Percentiles rank a stretch among this genome's conserved stretches.
phyloP scores from a whole-genome alignment of 2,329 filamentous ascomycete species.

The Akanthomyces lecanii region DNA sequence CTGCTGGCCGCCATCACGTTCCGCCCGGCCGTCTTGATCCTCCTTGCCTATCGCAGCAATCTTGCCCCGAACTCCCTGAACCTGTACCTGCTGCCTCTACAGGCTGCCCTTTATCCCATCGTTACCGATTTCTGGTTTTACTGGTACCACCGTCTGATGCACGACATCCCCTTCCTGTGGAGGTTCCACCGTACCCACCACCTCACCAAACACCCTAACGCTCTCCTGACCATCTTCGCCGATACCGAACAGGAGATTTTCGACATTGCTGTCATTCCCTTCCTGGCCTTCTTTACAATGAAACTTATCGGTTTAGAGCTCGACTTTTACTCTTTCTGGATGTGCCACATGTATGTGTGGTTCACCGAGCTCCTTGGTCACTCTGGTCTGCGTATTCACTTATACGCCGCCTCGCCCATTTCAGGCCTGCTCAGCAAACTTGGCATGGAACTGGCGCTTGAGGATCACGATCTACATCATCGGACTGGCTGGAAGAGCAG shows the following conservation, averaged over 20 bases:
- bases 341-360: constrained; percentile 40
- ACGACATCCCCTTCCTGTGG: constrained; percentile 37
- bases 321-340: constrained; percentile 44
- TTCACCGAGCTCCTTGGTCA: constrained; percentile 38
- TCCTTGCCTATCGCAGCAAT: constrained; percentile 23
- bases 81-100: constrained; percentile 28
- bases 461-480: constrained; percentile 40
- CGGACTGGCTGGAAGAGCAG: constrained; percentile 30
- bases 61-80: constrained; percentile 17
- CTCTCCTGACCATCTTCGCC: constrained; percentile 38
- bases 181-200: constrained; percentile 40
- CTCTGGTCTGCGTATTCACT: constrained; percentile 35
- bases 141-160: constrained; percentile 39
- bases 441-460: constrained; percentile 35
- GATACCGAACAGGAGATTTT: constrained; percentile 40
- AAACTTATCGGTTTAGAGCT: constrained; percentile 35
- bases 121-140: constrained; percentile 40
- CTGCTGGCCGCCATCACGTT: constrained; percentile 22
- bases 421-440: constrained; percentile 32
- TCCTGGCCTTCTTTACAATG: constrained; percentile 34
- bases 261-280: constrained; percentile 37
- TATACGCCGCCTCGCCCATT: constrained; percentile 31
- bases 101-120: constrained; percentile 32
- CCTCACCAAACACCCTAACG: constrained; percentile 39
- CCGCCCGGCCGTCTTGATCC: constrained; percentile 23